Evolutionary conservation across 1,284 basidiomycete species (phyloP).

Genomic region (Athelia psychrophila): DNA sequence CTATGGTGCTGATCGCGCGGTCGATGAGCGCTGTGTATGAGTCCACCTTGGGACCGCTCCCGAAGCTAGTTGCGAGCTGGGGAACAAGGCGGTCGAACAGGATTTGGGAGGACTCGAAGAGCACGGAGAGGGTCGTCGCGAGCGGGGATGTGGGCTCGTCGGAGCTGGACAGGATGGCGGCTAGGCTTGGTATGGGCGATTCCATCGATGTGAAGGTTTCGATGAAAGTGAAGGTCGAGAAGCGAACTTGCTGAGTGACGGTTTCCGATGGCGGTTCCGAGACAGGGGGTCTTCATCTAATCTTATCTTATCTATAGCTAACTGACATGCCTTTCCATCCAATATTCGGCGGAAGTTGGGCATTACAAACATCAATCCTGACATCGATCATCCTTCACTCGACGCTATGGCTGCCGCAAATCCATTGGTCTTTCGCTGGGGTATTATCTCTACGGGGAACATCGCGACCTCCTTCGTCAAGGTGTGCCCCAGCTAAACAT

Average conservation of each 20-base stretch:
- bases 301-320: conserved; percentile 3
- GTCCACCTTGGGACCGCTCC: conserved; percentile 17
- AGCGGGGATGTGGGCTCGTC: conserved; percentile 41
- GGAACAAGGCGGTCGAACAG: conserved; percentile 58
- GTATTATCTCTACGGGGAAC: conserved; percentile 51
- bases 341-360: neutral
- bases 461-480: conserved; percentile 45
- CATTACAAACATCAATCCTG: neutral
- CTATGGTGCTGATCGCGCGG: conserved; percentile 48
- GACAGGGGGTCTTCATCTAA: neutral
- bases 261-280: neutral
- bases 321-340: neutral
- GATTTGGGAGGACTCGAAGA: conserved; percentile 73
- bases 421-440: conserved; percentile 46
- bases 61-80: conserved; percentile 37
- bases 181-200: conserved; percentile 37
- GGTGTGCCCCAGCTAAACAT: conserved; percentile 21
- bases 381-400: neutral
- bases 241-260: too few species aligned
- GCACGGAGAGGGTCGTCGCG: conserved; percentile 42
- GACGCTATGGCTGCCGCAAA: conserved; percentile 18
- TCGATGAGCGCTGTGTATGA: conserved; percentile 66
- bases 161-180: conserved; percentile 27
- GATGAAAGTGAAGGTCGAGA: neutral
- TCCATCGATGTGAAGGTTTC: neutral